Conservation (phyloP, 371 early-diverging fungal species). For the Rhizopus stolonifer region DNA sequence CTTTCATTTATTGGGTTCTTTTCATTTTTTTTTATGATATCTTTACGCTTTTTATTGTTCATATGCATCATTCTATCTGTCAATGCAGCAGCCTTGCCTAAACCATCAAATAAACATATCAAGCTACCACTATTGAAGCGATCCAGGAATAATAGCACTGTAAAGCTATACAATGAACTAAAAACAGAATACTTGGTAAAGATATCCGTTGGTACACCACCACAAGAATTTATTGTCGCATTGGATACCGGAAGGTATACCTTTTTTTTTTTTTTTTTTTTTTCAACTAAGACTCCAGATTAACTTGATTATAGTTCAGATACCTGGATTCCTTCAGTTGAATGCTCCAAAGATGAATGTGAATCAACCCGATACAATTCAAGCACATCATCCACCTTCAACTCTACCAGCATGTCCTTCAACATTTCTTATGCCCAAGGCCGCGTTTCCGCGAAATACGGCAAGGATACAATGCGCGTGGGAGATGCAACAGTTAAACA, state of each 20-base stretch:
- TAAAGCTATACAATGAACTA: slow-evolving; percentile 11
- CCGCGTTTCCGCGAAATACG: neutral
- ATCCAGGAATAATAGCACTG: neutral
- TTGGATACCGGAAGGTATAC: slow-evolving; percentile 24
- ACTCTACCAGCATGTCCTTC: slow-evolving; percentile 5
- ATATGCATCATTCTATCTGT: too few species aligned
- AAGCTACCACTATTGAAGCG: neutral
- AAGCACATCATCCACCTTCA: slow-evolving; percentile 13
- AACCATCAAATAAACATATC: neutral
- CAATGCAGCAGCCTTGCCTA: too few species aligned
- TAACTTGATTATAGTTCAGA: too few species aligned
- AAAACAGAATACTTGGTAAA: slow-evolving; percentile 15
- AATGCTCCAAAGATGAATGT: slow-evolving; percentile 10
- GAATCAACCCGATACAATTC: slow-evolving; percentile 5
- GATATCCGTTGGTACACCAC: slow-evolving; percentile 18
- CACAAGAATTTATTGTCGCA: slow-evolving; percentile 17
- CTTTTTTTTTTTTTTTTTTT: slow-evolving; percentile 12
- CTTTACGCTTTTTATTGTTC: too few species aligned
- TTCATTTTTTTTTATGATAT: too few species aligned
- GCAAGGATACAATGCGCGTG: neutral
- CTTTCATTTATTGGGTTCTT: too few species aligned
- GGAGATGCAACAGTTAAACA: neutral
- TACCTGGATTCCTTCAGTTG: slow-evolving; percentile 17
- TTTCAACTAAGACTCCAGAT: slow-evolving; percentile 8
- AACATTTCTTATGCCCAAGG: slow-evolving; percentile 14